A percentile compares a stretch with the other conserved stretches of the same genome.
Evolutionary conservation across 768 basidiomycete genomes (phyloP).

Genomic region (Auricularia heimuer): DNA sequence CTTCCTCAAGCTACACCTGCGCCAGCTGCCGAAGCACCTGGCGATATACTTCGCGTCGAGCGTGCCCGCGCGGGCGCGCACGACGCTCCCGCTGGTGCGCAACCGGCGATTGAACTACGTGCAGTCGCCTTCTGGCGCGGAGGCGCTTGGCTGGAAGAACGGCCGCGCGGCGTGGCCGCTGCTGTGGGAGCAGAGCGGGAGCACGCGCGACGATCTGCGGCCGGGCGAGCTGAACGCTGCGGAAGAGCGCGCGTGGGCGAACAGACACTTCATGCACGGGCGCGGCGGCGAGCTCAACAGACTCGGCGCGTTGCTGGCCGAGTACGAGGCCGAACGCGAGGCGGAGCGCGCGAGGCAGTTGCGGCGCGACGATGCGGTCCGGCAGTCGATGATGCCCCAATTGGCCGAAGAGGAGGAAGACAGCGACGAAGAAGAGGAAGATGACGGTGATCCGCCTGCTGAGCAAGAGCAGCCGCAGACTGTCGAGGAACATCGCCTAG

Average conservation of each 20-base stretch:
- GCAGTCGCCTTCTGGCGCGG: conserved; percentile 35
- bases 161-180: conserved; percentile 55
- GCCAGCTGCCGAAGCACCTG: conserved; percentile 59
- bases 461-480: conserved; percentile 26
- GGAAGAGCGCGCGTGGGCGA: conserved; percentile 66
- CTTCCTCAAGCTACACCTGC: conserved; percentile 53
- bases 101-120: conserved; percentile 62
- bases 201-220: conserved; percentile 26
- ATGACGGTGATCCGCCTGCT: not conserved
- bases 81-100: conserved; percentile 50
- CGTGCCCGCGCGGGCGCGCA: conserved; percentile 55
- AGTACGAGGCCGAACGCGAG: conserved; percentile 72
- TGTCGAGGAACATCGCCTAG: conserved; percentile 35
- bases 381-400: conserved; percentile 35
- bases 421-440: conserved; percentile 25
- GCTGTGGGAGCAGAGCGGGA: conserved; percentile 40
- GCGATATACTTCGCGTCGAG: conserved; percentile 31
- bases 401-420: conserved; percentile 65
- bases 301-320: conserved; percentile 46
- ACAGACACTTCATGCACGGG: conserved; percentile 46
- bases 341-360: conserved; percentile 46
- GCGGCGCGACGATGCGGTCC: conserved; percentile 31
- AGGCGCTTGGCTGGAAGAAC: conserved; percentile 41
- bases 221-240: conserved; percentile 35
- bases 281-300: conserved; percentile 54